Percentiles rank a stretch among this genome's conserved stretches.
These are phyloP conservation scores for Phyllosticta citrichinensis DNA, from an alignment of 2,329 filamentous ascomycete species.

Conservation along the genomic window DNA sequence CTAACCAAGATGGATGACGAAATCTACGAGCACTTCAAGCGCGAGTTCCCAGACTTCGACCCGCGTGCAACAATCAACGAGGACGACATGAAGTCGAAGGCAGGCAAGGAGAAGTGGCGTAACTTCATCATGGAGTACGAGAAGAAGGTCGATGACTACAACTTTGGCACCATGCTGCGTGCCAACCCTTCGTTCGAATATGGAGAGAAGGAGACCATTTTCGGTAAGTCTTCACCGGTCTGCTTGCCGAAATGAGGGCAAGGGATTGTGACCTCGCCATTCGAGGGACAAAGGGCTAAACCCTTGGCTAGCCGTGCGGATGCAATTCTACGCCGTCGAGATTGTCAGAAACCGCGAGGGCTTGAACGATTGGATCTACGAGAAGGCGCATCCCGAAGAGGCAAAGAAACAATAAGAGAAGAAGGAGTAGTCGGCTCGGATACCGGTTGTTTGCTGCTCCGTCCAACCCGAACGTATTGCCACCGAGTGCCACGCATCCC, in stretches of 20 bases:
- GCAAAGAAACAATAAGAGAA: constrained; percentile 18
- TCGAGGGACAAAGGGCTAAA: neutral
- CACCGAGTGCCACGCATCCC: neutral
- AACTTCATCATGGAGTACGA: constrained; percentile 91
- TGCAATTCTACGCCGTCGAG: constrained; percentile 77
- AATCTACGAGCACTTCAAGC: constrained; percentile 79
- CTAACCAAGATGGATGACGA: constrained; percentile 93
- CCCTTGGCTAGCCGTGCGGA: constrained; percentile 48
- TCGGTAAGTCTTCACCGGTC: constrained; percentile 49
- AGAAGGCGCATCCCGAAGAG: constrained; percentile 60
- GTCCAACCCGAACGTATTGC: neutral
- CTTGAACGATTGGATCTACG: constrained; percentile 95
- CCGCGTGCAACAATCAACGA: constrained; percentile 72
- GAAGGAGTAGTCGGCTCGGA: neutral
- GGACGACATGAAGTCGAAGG: constrained; percentile 95
- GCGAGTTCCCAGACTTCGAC: constrained; percentile 89
- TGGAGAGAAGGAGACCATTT: constrained; percentile 80
- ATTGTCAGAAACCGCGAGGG: constrained; percentile 72
- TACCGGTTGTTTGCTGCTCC: neutral
- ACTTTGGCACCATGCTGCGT: constrained; percentile 92
- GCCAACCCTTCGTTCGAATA: constrained; percentile 73
- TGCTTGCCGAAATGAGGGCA: constrained; percentile 11
- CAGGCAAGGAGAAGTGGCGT: constrained; percentile 88
- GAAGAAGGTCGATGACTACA: constrained; percentile 92
- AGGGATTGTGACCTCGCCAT: neutral